Evolutionary conservation across 2,329 filamentous ascomycete species (phyloP).

Genomic region (Fusarium equiseti): DNA sequence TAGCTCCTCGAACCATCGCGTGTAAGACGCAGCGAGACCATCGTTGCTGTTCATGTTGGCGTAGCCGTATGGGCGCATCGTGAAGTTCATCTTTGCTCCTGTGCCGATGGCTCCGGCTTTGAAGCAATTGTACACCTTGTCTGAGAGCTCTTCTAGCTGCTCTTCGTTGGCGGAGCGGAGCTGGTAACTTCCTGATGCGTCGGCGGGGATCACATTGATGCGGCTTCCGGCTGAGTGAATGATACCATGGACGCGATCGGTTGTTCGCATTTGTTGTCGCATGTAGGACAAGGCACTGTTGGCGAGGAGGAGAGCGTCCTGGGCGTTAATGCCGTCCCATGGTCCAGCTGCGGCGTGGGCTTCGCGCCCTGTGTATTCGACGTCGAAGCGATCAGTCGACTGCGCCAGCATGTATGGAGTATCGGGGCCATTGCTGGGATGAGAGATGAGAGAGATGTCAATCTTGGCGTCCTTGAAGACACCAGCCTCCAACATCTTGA

Average conservation of each 20-base stretch:
- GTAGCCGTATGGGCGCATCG: conserved; percentile 48
- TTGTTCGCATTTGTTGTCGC: conserved; percentile 37
- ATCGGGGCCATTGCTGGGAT: conserved; percentile 28
- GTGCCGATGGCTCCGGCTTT: conserved; percentile 49
- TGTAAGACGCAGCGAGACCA: conserved; percentile 42
- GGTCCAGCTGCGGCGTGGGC: conserved; percentile 36
- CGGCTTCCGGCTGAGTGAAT: conserved; percentile 34
- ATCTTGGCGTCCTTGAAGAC: conserved; percentile 38
- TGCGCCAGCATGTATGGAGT: conserved; percentile 34
- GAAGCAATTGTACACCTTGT: conserved; percentile 45
- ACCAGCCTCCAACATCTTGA: conserved; percentile 39
- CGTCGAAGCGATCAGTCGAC: conserved; percentile 36
- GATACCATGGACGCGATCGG: conserved; percentile 39
- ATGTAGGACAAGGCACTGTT: conserved; percentile 36
- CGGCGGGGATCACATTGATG: conserved; percentile 50
- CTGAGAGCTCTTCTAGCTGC: conserved; percentile 38
- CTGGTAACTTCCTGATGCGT: conserved; percentile 70
- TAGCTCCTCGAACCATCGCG: conserved; percentile 40
- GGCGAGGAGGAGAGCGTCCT: conserved; percentile 40
- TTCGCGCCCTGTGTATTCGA: conserved; percentile 29
- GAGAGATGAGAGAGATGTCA: conserved; percentile 42
- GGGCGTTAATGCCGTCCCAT: conserved; percentile 40
- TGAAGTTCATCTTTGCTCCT: conserved; percentile 53
- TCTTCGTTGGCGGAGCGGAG: conserved; percentile 62
- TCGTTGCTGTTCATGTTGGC: conserved; percentile 51